Percentiles rank a stretch among this genome's conserved stretches.
phyloP scores from a whole-genome alignment of 805 yeast genomes.

The Kuraishia borneana region DNA sequence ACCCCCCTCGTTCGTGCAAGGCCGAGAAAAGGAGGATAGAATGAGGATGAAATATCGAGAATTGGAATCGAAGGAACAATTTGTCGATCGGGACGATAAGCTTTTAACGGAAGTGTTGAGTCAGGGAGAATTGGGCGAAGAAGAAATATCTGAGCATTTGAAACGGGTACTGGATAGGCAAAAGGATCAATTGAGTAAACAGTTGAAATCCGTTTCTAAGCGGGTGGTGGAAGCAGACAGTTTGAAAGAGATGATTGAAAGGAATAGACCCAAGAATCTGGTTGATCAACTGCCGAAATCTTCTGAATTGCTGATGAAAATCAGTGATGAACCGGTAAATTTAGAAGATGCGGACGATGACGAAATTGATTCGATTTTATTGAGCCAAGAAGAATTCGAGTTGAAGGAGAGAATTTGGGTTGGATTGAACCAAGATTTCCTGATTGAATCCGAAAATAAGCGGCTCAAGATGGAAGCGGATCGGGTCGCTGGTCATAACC shows the following conservation, averaged over 20 bases:
- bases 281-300: constrained; percentile 45
- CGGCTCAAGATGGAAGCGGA: constrained; percentile 81
- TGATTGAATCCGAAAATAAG: constrained; percentile 77
- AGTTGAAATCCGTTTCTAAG: constrained; percentile 7
- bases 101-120: constrained; percentile 29
- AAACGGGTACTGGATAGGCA: constrained; percentile 17
- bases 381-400: constrained; percentile 58
- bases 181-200: constrained; percentile 11
- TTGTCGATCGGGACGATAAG: not conserved
- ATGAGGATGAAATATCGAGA: constrained; percentile 7
- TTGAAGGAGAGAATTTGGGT: constrained; percentile 84
- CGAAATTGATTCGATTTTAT: constrained; percentile 50
- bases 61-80: constrained; percentile 1
- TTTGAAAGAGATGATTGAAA: constrained; percentile 20
- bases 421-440: constrained; percentile 76
- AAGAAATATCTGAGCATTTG: constrained; percentile 25
- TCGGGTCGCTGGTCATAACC: constrained; percentile 66
- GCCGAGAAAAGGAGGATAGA: constrained; percentile 35
- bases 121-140: constrained; percentile 32
- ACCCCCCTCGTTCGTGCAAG: constrained; percentile 77
- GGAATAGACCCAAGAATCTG: constrained; percentile 43
- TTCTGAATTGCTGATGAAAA: constrained; percentile 33
- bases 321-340: constrained; percentile 50
- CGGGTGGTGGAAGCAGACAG: constrained; percentile 9
- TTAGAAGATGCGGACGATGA: constrained; percentile 78